A percentile compares a stretch with the other conserved stretches of the same genome.
These are phyloP conservation scores for barrel medic (Medicago truncatula) DNA, from an alignment of 306 rosid species.

Conservation along the genomic window MtrunA17r5.0-ANR NC_053043.1:4510501-4511000, in stretches of 20 bases:
- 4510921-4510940: slow-evolving; percentile 39
- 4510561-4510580: slow-evolving; percentile 16
- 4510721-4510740: slow-evolving; percentile 12
- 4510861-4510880: slow-evolving; percentile 44
- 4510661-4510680: background rate
- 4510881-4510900: slow-evolving; percentile 43
- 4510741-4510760: slow-evolving; percentile 3
- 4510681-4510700: background rate
- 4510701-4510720: background rate
- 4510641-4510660: background rate
- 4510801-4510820: slow-evolving; percentile 55
- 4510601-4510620: background rate
- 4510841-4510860: slow-evolving; percentile 51
- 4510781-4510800: slow-evolving; percentile 14
- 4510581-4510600: slow-evolving; percentile 1
- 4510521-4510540: slow-evolving; percentile 21
- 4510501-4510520: slow-evolving; percentile 40
- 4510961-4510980: slow-evolving; percentile 63
- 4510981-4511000: slow-evolving; percentile 60
- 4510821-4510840: slow-evolving; percentile 53
- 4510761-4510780: background rate
- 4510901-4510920: slow-evolving; percentile 46
- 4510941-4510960: slow-evolving; percentile 56
- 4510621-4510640: background rate
- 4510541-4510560: slow-evolving; percentile 7